Evolutionary conservation across 208 protist species (phyloP).

Genomic region (Trypanosoma avium): DNA sequence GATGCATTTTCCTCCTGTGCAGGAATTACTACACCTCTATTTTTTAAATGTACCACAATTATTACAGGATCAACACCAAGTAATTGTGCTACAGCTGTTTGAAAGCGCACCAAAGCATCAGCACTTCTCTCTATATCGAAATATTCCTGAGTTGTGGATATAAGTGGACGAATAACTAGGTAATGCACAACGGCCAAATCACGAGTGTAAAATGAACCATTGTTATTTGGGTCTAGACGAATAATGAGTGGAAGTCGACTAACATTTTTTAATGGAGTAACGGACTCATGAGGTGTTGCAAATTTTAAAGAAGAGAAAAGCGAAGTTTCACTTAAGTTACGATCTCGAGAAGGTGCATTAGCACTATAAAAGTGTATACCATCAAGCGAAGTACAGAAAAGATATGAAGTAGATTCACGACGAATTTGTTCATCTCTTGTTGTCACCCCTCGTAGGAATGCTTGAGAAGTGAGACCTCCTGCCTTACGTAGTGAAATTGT

Average conservation of each 20-base stretch:
- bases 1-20: neutral
- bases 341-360: slow-evolving; percentile 18
- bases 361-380: slow-evolving; percentile 68
- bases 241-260: slow-evolving; percentile 23
- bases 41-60: slow-evolving; percentile 15
- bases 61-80: slow-evolving; percentile 27
- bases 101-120: slow-evolving; percentile 31
- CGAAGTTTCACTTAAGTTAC: neutral
- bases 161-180: slow-evolving; percentile 22
- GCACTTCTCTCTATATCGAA: slow-evolving; percentile 19
- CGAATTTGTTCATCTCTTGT: slow-evolving; percentile 19
- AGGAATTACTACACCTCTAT: neutral
- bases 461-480: slow-evolving; percentile 21
- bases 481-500: slow-evolving; percentile 28
- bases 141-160: neutral
- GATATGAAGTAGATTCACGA: slow-evolving; percentile 32
- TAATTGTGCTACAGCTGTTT: slow-evolving; percentile 20
- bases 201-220: slow-evolving; percentile 18
- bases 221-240: slow-evolving; percentile 17
- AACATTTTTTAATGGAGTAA: slow-evolving; percentile 9
- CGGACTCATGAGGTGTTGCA: slow-evolving; percentile 6
- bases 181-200: slow-evolving; percentile 17
- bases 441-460: slow-evolving; percentile 14
- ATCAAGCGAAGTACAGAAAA: slow-evolving; percentile 61
- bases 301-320: neutral